phyloP scores from a whole-genome alignment of 2,329 filamentous ascomycete genomes.

The Aureobasidium musti region DNA sequence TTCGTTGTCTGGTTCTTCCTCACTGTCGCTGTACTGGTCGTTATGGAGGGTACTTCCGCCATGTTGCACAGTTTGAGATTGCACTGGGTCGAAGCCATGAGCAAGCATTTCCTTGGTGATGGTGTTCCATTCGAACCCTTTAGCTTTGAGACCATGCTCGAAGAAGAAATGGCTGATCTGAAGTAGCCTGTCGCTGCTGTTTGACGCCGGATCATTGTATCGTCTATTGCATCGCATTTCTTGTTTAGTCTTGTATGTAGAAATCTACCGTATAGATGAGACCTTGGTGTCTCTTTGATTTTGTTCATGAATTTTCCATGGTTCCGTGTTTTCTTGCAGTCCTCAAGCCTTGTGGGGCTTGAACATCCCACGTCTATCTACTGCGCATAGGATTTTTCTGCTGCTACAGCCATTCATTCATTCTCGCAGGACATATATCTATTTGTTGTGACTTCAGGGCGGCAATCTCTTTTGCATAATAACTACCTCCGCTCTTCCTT shows the following conservation, averaged over 20 bases:
- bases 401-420: not conserved
- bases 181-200: conserved; percentile 35
- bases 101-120: conserved; percentile 92
- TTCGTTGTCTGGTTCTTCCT: conserved; percentile 92
- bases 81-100: conserved; percentile 97
- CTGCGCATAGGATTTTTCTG: not conserved
- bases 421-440: not conserved
- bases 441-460: no score
- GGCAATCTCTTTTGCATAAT: no score
- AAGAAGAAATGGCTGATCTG: conserved; percentile 64
- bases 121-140: conserved; percentile 82
- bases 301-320: not conserved
- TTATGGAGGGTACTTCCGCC: conserved; percentile 95
- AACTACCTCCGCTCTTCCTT: conserved; percentile 30
- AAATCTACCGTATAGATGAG: conserved; percentile 27
- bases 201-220: not conserved
- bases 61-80: conserved; percentile 92
- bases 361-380: not conserved
- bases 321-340: not conserved
- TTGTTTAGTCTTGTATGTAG: conserved; percentile 25
- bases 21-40: conserved; percentile 75
- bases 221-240: conserved; percentile 1
- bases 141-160: conserved; percentile 79
- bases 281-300: conserved; percentile 4
- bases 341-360: not conserved